Evolutionary conservation across 2,329 filamentous ascomycete genomes (phyloP).

Genomic region (Apiospora aurea): DNA sequence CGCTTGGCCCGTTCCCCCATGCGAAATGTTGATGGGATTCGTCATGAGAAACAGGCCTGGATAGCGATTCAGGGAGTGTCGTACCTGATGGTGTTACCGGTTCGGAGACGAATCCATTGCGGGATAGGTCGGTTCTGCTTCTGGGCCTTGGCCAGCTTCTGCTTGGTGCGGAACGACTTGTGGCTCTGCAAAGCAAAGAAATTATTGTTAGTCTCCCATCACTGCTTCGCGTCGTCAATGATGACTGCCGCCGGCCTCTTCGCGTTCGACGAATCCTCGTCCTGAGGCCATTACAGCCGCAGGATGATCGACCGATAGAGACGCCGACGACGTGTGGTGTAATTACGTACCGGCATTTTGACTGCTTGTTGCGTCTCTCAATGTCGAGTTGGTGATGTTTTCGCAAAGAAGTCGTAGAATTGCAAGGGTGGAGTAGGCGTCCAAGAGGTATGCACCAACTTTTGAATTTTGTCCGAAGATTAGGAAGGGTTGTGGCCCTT

Average conservation of each 20-base stretch:
- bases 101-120: conserved; percentile 99
- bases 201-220: conserved; percentile 26
- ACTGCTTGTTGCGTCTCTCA: conserved; percentile 45
- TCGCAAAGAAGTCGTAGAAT: conserved; percentile 18
- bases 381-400: conserved; percentile 43
- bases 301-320: background rate
- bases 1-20: background rate
- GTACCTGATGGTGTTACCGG: conserved; percentile 99
- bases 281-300: background rate
- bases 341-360: conserved; percentile 50
- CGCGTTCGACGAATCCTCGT: background rate
- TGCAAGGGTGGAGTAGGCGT: conserved; percentile 29
- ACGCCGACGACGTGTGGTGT: background rate
- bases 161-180: conserved; percentile 99
- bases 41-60: background rate
- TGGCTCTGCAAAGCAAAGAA: conserved; percentile 72
- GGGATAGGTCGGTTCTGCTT: conserved; percentile 99
- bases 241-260: background rate
- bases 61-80: conserved; percentile 43
- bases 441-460: background rate
- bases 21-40: background rate
- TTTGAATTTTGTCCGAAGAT: conserved; percentile 35
- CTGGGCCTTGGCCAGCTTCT: conserved; percentile 99
- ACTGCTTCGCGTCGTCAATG: background rate
- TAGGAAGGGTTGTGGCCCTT: conserved; percentile 23